Conservation (phyloP, 2,329 filamentous ascomycete genomes). For the Fusarium papillatum region DNA sequence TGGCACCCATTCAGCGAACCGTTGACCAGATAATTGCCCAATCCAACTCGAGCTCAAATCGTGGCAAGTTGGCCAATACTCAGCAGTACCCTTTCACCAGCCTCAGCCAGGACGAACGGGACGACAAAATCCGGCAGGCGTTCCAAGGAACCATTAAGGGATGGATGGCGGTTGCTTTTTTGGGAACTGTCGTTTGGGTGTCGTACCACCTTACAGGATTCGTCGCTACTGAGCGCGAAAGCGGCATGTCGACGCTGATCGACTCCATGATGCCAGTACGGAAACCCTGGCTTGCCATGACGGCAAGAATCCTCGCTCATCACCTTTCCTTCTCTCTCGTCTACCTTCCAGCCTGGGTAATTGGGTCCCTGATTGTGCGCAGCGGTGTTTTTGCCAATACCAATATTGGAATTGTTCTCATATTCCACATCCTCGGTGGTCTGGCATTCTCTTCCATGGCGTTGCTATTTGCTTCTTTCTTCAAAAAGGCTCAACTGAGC, state of each 20-base stretch:
- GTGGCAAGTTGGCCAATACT: constrained; percentile 51
- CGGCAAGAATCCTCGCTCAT: constrained; percentile 82
- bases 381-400: constrained; percentile 76
- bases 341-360: constrained; percentile 87
- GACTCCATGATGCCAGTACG: constrained; percentile 92
- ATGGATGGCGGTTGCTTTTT: constrained; percentile 83
- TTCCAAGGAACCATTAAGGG: constrained; percentile 82
- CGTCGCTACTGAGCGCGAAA: constrained; percentile 87
- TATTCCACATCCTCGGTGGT: constrained; percentile 84
- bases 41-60: constrained; percentile 57
- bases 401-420: constrained; percentile 73
- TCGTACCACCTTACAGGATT: constrained; percentile 90
- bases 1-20: constrained; percentile 83
- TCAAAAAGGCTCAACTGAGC: constrained; percentile 88
- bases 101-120: constrained; percentile 75
- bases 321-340: constrained; percentile 85
- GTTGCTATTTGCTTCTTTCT: constrained; percentile 85
- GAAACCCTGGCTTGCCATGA: constrained; percentile 81
- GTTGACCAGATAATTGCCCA: constrained; percentile 80
- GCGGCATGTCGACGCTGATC: constrained; percentile 88
- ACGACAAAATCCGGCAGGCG: constrained; percentile 72
- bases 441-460: constrained; percentile 85
- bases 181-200: constrained; percentile 84
- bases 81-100: constrained; percentile 85
- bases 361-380: constrained; percentile 76